Evolutionary conservation across 441 rosid genomes (phyloP), one percentile per base, ranked within the genome.

Genomic region (Mallotus repandus): DNA sequence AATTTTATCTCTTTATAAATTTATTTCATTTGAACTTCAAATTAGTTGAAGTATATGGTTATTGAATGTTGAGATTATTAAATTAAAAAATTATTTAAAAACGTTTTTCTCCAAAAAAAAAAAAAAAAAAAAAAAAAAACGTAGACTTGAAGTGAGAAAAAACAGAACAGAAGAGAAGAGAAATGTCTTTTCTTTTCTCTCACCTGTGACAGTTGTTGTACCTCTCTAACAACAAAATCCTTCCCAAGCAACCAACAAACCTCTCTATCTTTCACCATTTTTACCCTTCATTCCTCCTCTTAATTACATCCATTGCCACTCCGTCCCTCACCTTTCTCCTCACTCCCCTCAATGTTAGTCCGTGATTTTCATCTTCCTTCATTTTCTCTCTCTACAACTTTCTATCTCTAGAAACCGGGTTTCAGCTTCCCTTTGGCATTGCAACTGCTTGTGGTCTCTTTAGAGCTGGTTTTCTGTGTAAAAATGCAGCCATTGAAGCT

Each of bases 291-390:
- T 15, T 12, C 6, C 22, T 21, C 72, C 57, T 46, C 55, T 63
- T 74, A 86, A 69, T 84, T 81, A 83, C 91, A 75, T 79, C 69
- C 14, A 0, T 55, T 79, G 88, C 87, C 88, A 77, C 84, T 79
- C 78, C 41, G 74, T 66, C 61, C 45, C 70, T 41, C 78, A 60
- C 45, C 76, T 69, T 61, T 22, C 35, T 78, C 70, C 68, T 57
- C 75, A 22, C 66, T 79, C 81, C 68, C 54, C 70, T 43, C 74
- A 73, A 77, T 54, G 68, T 67, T 49, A 7, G 25, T n/a, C 65
- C 21, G 58, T 57, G 66, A 57, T 53, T 63, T 63, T 50, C 19
- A 21, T 74, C 38, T 52, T 66, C 45, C 35, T 22, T 65, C 63
- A 73, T 32, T 32, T 53, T 79, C 75, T 53, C 81, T 71, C 82